A percentile compares a stretch with the other conserved stretches of the same genome.
Conservation (phyloP, 768 basidiomycete genomes). For the Auriscalpium vulgare region DNA sequence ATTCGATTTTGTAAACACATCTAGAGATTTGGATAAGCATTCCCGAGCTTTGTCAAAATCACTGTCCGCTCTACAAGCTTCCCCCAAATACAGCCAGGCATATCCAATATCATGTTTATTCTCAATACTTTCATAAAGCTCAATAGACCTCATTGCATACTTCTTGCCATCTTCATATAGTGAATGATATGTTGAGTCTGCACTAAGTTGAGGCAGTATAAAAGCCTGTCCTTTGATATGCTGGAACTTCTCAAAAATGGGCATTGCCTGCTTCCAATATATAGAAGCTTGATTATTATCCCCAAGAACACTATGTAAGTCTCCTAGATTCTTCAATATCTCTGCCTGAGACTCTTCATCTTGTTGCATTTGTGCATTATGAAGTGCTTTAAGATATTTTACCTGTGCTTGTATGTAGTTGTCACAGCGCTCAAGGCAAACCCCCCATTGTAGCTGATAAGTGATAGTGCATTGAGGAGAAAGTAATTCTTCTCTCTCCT, state of each 20-base stretch:
- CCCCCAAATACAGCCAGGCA: background rate
- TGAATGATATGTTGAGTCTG: too few relatives aligned
- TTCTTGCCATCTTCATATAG: too few relatives aligned
- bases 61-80: background rate
- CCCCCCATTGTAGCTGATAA: background rate
- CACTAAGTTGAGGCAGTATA: too few relatives aligned
- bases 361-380: background rate
- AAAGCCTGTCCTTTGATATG: background rate
- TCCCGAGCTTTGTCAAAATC: background rate
- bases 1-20: background rate
- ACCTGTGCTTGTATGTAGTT: background rate
- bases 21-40: background rate
- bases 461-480: background rate
- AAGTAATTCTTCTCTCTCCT: background rate
- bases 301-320: background rate
- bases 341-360: background rate
- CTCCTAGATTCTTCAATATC: background rate
- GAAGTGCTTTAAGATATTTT: background rate
- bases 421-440: background rate
- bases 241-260: background rate
- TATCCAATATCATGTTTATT: too few relatives aligned
- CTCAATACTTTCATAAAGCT: too few relatives aligned
- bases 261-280: background rate
- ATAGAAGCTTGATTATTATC: background rate
- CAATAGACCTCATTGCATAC: too few relatives aligned